phyloP scores from a whole-genome alignment of 2,329 filamentous ascomycete species.

The Lachnellula arida region DNA sequence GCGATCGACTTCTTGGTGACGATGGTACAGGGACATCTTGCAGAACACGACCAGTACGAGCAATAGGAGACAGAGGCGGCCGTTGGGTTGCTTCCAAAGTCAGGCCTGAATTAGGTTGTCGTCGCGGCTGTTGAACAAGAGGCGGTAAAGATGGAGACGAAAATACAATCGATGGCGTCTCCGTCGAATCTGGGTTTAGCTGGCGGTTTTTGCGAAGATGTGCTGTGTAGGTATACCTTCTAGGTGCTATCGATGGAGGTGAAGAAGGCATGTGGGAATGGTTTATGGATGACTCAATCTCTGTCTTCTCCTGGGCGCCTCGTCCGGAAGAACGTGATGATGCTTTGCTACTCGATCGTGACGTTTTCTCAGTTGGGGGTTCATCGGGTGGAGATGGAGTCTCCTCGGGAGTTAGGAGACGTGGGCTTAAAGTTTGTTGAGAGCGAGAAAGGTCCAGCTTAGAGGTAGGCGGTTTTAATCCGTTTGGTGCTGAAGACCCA shows the following conservation, averaged over 20 bases:
- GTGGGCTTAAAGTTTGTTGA: slow-evolving; percentile 4
- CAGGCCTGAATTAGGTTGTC: slow-evolving; percentile 11
- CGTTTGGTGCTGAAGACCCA: not conserved
- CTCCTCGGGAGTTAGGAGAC: slow-evolving; percentile 28
- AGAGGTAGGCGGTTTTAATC: slow-evolving; percentile 6
- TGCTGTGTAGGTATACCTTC: slow-evolving; percentile 28
- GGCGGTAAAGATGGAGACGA: slow-evolving; percentile 32
- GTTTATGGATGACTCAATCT: slow-evolving; percentile 16
- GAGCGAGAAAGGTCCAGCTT: slow-evolving; percentile 1
- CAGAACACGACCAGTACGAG: slow-evolving; percentile 30
- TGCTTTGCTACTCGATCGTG: not conserved
- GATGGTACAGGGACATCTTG: slow-evolving; percentile 30
- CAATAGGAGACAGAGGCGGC: slow-evolving; percentile 27
- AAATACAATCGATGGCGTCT: slow-evolving; percentile 31
- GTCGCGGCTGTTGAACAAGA: slow-evolving; percentile 18
- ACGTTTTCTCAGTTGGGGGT: not conserved
- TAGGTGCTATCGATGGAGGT: slow-evolving; percentile 27
- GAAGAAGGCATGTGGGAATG: slow-evolving; percentile 29
- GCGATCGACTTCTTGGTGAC: slow-evolving; percentile 28
- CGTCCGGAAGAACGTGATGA: not conserved
- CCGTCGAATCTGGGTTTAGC: slow-evolving; percentile 19
- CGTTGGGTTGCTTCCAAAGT: slow-evolving; percentile 10
- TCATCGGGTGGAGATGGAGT: slow-evolving; percentile 27
- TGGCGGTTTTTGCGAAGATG: slow-evolving; percentile 26
- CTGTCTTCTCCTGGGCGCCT: not conserved